Base-by-base conservation (phyloP, 1,284 basidiomycete species). In the Heterobasidion parviporum region DNA sequence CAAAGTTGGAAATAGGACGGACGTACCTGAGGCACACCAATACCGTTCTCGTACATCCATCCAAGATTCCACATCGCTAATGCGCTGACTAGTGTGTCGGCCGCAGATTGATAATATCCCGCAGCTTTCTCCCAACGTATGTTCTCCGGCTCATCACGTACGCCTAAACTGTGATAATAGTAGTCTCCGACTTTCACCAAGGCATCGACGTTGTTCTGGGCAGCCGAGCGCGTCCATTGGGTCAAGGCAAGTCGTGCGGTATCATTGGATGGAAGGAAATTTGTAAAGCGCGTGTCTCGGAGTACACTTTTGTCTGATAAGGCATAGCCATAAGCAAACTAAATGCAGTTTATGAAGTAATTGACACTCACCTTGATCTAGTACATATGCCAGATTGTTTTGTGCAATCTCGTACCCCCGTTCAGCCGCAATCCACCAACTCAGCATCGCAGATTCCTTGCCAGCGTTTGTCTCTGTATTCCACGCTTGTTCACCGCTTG, bases 41-140 rank as follows among this genome's bases (percentile, higher is more conserved):
- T 70, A 0, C 97, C 97, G 64, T 94, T 91, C 73, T 99, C 96
- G 69, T 98, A 98, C 94, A 99, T 97, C 90, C 91, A 98, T 1
- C 96, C 97, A 32, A 99, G 73, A 66, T 98, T 98, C 94, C 95
- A 99, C 85, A 96, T 94, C 2, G 96, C 95, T 62, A 99, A 78
- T 1, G 95, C 92, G 62, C 92, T 96, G 58, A 88, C 66, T 60
- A 94, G 90, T 1, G 92, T 94, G 62, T 95, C 93, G 2, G 92
- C 92, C 6, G 93, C 93, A 33, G 91, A 88, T 66, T 93, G 93
- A 67, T 99, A 99, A 69, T 93, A 98, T 15, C 85, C 84, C 0
- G 91, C 92, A 0, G 97, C 97, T 63, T 93, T 93, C 66, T 93
- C 90, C 67, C 84, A 83, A 15, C 87, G 79, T 35, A 79, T 71